phyloP scores from a whole-genome alignment of 176 grass and related monocot genomes.

The Lolium multiflorum region DNA sequence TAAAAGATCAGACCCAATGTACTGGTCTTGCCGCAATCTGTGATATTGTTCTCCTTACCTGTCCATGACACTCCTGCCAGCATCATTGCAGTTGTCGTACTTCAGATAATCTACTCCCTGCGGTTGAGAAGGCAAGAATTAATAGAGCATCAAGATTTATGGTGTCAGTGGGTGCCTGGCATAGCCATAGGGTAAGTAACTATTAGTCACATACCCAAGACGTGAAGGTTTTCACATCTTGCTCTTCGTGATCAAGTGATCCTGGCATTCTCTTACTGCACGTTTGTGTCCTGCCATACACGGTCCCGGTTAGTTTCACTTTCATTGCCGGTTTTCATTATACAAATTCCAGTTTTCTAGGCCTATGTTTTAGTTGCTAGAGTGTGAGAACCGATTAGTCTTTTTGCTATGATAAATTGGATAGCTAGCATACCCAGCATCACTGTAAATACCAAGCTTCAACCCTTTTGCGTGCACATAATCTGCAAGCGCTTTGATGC shows the following conservation, averaged over 20 bases:
- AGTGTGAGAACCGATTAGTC: background rate
- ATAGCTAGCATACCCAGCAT: slow-evolving; percentile 75
- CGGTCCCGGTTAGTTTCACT: slow-evolving; percentile 8
- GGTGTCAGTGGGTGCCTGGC: background rate
- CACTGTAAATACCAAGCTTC: slow-evolving; percentile 91
- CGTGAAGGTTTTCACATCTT: slow-evolving; percentile 83
- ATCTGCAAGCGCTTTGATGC: slow-evolving; percentile 82
- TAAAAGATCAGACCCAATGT: background rate
- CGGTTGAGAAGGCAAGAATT: slow-evolving; percentile 1
- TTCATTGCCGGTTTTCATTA: background rate
- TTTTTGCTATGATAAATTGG: slow-evolving; percentile 27
- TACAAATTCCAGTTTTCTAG: slow-evolving; percentile 13
- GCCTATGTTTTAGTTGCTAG: slow-evolving; percentile 4
- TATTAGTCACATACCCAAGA: slow-evolving; percentile 66
- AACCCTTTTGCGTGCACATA: slow-evolving; percentile 87
- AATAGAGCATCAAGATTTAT: slow-evolving; percentile 34
- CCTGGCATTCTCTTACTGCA: slow-evolving; percentile 88
- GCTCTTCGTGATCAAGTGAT: slow-evolving; percentile 87
- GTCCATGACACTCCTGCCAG: slow-evolving; percentile 50
- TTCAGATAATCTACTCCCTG: slow-evolving; percentile 96
- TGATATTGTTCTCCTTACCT: slow-evolving; percentile 56
- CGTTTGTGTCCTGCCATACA: slow-evolving; percentile 58
- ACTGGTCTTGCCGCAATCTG: background rate
- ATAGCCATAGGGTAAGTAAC: background rate
- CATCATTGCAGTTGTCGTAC: slow-evolving; percentile 89